These are phyloP conservation scores for Yamadazyma ubonensis DNA, from an alignment of 805 yeast species.

Conservation along the genomic window DNA sequence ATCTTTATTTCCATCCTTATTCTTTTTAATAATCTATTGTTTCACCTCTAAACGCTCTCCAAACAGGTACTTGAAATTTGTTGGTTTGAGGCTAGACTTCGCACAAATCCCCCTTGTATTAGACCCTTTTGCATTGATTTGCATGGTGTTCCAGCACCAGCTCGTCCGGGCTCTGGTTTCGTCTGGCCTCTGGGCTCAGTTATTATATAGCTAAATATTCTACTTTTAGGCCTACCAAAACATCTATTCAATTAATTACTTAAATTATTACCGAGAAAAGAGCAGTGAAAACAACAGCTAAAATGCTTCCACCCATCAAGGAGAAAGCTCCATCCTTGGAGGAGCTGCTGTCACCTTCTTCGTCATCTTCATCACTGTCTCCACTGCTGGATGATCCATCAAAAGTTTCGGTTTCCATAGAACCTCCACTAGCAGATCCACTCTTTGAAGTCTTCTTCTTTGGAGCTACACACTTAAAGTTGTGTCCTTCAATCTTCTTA, in stretches of 20 bases:
- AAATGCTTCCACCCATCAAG: constrained; percentile 18
- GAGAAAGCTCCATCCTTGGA: constrained; percentile 23
- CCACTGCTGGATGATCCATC: constrained; percentile 19
- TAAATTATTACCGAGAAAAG: constrained; percentile 29
- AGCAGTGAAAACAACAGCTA: constrained; percentile 27
- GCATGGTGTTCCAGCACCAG: neutral
- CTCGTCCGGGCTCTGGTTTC: no score
- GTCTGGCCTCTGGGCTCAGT: no score
- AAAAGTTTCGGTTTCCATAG: constrained; percentile 21
- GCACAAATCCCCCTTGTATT: neutral
- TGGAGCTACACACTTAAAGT: constrained; percentile 42
- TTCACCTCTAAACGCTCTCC: no score
- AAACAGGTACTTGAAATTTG: no score
- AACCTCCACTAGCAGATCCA: constrained; percentile 16
- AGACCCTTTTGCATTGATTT: neutral
- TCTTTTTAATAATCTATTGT: no score
- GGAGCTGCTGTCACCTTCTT: constrained; percentile 19
- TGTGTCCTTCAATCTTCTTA: constrained; percentile 43
- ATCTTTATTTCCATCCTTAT: no score
- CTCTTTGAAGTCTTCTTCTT: constrained; percentile 20
- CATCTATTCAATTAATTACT: neutral
- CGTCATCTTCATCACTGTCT: constrained; percentile 17
- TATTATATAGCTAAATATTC: no score
- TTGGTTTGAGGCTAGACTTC: no score
- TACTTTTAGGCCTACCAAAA: no score